Conservation (phyloP, 495 filamentous ascomycete genomes). For the Penicillium chermesinum region DNA sequence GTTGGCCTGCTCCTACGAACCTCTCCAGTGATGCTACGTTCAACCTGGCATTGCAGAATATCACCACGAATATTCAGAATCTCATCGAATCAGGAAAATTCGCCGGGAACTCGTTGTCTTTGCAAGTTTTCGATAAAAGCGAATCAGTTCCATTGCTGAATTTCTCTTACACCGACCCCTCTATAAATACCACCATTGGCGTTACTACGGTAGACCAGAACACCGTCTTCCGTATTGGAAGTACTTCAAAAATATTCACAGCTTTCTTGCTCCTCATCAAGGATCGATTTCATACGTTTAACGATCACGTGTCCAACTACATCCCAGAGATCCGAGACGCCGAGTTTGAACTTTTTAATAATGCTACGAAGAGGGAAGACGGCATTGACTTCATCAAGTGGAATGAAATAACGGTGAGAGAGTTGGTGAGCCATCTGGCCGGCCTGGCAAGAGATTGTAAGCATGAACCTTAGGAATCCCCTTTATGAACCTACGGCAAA, state of each 20-base stretch:
- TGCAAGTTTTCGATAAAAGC: background rate
- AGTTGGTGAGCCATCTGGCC: constrained; percentile 48
- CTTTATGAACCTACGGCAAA: constrained; percentile 32
- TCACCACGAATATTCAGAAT: background rate
- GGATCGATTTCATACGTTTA: constrained; percentile 37
- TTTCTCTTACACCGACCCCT: background rate
- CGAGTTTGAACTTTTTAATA: background rate
- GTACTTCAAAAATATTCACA: constrained; percentile 46
- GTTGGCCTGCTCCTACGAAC: background rate
- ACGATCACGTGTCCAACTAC: constrained; percentile 41
- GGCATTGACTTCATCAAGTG: constrained; percentile 40
- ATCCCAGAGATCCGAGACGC: constrained; percentile 46
- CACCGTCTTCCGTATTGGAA: constrained; percentile 49
- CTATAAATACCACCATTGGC: background rate
- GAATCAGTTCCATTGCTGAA: background rate
- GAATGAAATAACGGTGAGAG: constrained; percentile 50
- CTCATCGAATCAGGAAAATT: background rate
- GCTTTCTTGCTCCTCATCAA: constrained; percentile 44
- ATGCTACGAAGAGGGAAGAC: constrained; percentile 18
- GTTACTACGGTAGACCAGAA: constrained; percentile 30
- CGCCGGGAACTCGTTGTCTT: background rate
- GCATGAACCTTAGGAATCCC: constrained; percentile 34
- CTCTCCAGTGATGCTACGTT: background rate
- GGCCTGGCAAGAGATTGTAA: constrained; percentile 45
- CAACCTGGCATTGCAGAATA: background rate